Conservation (phyloP, 2,329 filamentous ascomycete species). For the Mycosphaerelloides madeirae region DNA sequence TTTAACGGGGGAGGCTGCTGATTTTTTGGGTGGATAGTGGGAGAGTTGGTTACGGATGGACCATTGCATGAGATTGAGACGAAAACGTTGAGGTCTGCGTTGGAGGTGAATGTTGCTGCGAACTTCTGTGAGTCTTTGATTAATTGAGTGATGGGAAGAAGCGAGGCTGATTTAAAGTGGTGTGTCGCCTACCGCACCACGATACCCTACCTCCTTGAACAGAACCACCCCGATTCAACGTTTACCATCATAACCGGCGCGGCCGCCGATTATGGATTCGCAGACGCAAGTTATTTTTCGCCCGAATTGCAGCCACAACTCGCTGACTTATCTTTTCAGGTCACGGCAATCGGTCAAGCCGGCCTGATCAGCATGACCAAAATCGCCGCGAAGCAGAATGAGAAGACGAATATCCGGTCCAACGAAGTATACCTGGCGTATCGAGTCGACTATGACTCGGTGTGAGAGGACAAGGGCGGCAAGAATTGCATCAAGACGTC, state of each 20-base stretch:
- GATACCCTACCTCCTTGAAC: constrained; percentile 33
- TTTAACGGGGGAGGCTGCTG: too few relatives aligned
- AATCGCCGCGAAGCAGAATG: constrained; percentile 29
- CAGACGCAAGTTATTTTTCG: too few relatives aligned
- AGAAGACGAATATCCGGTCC: constrained; percentile 35
- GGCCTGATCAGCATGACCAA: constrained; percentile 34
- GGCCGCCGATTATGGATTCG: constrained; percentile 25
- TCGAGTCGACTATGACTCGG: constrained; percentile 5
- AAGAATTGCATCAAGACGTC: not conserved
- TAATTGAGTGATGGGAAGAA: not conserved
- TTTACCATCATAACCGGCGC: constrained; percentile 35
- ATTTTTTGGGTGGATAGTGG: too few relatives aligned
- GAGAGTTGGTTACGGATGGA: not conserved
- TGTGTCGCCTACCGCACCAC: constrained; percentile 21
- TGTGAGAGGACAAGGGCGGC: not conserved
- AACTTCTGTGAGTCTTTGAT: not conserved
- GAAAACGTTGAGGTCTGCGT: not conserved
- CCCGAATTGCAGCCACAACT: too few relatives aligned
- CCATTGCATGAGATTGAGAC: not conserved
- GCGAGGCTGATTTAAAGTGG: not conserved
- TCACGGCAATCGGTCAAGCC: constrained; percentile 35
- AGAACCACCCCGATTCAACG: constrained; percentile 25
- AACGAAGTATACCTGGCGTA: constrained; percentile 36
- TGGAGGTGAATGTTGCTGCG: not conserved
- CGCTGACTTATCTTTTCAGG: too few relatives aligned